Base-by-base conservation (phyloP, 768 basidiomycete species). In the Suillus weaverae region DNA sequence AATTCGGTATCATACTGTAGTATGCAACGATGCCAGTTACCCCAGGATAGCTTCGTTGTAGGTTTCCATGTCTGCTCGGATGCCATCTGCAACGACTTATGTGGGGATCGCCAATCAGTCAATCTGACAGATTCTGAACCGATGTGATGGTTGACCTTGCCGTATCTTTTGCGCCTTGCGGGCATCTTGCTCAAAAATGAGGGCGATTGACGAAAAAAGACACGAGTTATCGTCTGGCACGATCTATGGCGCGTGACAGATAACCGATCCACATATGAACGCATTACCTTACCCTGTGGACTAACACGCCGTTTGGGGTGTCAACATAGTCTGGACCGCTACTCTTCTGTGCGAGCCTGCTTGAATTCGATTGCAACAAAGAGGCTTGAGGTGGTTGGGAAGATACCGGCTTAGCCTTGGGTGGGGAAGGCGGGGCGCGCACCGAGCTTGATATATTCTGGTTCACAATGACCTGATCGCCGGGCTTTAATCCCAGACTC, bases 211-310 rank as follows among this genome's bases (percentile, higher is more conserved):
- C 4, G 91, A 91, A 79, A 98, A 99, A 36, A 99, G 80, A 75
- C 97, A 99, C 1, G 94, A 92, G 71, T 99, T 99, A 78, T 99
- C 97, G 71, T 99, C 97, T n/a, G 95, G 96, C 20, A 97, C 94
- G 62, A 95, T 83, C 86, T 92, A 67, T 36, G 39, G 18, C 30
- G 20, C 33, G 36, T 50, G 63, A 33, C 46, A 57, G 11, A 20
- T 30, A 20, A 41, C 18, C 30, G 57, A 41, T 59, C 18, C 2
- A 36, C 43, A 1, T 7, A 16, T 14, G 33, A n/a, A 54, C 41
- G 41, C 54, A 44, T 14, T 41, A 32, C 55, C 26, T 33, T 72
- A 92, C 93, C 65, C 90, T 80, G 71, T 94, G 91, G n/a, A 94
- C 78, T 20, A 94, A 81, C 61, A 86, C 84, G 18, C 89, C 85